Conservation (phyloP, 805 yeast species). For the Pichia californica region DNA sequence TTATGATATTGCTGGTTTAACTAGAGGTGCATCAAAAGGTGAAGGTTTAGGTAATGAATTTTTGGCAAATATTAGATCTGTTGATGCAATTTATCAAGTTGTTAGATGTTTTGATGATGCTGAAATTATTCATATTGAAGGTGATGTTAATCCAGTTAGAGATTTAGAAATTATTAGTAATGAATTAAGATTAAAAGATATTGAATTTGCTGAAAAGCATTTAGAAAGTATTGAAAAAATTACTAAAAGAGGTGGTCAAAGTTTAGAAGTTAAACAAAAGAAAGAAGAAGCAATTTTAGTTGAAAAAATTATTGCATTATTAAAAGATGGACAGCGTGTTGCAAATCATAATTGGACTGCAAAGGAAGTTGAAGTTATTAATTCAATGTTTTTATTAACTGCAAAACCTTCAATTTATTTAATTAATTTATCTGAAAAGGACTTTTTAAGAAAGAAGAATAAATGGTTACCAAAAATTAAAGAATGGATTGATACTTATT, state of each 20-base stretch:
- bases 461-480: slow-evolving; percentile 45
- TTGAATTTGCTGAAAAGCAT: slow-evolving; percentile 73
- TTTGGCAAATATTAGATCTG: slow-evolving; percentile 93
- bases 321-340: slow-evolving; percentile 60
- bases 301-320: slow-evolving; percentile 53
- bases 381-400: slow-evolving; percentile 67
- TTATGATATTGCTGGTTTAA: slow-evolving; percentile 96
- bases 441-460: slow-evolving; percentile 49
- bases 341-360: slow-evolving; percentile 54
- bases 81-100: slow-evolving; percentile 96
- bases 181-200: slow-evolving; percentile 93
- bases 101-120: slow-evolving; percentile 98
- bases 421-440: slow-evolving; percentile 66
- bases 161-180: slow-evolving; percentile 88
- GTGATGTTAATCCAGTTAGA: slow-evolving; percentile 92
- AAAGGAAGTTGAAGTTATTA: slow-evolving; percentile 60
- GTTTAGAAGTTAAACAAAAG: slow-evolving; percentile 57
- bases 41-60: slow-evolving; percentile 98
- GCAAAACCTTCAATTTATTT: slow-evolving; percentile 84
- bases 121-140: slow-evolving; percentile 94
- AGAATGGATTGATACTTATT: slow-evolving; percentile 60
- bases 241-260: slow-evolving; percentile 59
- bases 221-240: slow-evolving; percentile 50
- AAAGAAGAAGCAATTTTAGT: slow-evolving; percentile 53
- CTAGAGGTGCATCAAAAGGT: slow-evolving; percentile 94